Evolutionary conservation across 139 green algal genomes (phyloP), one percentile per base, ranked within the genome.

Genomic region (Haematococcus sp.): DNA sequence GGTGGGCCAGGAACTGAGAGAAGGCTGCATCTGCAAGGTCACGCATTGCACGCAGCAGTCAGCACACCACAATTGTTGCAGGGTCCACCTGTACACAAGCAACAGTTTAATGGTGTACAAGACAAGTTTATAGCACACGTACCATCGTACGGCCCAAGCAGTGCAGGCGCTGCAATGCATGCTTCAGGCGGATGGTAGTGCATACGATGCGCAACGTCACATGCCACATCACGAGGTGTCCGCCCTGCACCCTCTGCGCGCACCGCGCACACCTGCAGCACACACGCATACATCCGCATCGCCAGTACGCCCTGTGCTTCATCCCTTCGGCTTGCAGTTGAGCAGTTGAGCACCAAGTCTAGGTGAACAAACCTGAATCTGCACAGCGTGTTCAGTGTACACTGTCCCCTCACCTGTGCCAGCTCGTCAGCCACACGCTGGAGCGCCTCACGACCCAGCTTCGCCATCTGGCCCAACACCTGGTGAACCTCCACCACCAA

Each of bases 61-160:
- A n/a, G 32, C 35, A 71, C 32, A 71, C 23, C 13, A 25, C 64
- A 56, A 31, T 30, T 4, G 43, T 22, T 5, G 58, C 13, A 16
- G 23, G 17, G 7, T 16, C 64, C 15, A 27, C 5, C 17, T 56
- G 32, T 55, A 69, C 31, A 59, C 35, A 23, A 55, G 15, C 15
- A 55, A 35, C 64, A 71, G 4, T 52, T 31, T n/a, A n/a, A n/a
- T n/a, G n/a, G n/a, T n/a, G n/a, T n/a, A n/a, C n/a, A n/a, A n/a
- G n/a, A 22, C 43, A 30, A 44, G 3, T 3, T 25, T n/a, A 43
- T 9, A 46, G 44, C 19, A 40, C 67, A 61, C 54, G 63, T 67
- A 69, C 22, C 49, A 40, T 85, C 79, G 55, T 77, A 81, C 54
- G 71, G 31, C 13, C 70, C n/a, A 56, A 85, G 32, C 63, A 85